Evolutionary conservation across 306 rosid species (phyloP).

Genomic region (Pyrus betulifolia): DNA sequence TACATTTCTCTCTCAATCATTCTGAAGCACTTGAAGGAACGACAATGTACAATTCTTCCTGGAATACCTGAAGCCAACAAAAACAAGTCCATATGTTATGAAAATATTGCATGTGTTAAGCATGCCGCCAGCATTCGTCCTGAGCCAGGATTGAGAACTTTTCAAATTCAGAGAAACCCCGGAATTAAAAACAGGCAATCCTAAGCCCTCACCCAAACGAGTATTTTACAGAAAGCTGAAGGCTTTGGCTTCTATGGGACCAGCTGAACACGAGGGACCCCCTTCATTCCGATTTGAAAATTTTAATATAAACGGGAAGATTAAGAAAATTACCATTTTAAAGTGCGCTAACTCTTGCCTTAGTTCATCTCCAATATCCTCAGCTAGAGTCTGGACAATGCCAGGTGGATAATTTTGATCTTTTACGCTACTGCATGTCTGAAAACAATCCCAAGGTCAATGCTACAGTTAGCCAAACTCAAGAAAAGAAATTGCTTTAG

Average conservation of each 20-base stretch:
- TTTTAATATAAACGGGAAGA: not conserved
- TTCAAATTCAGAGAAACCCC: too few species aligned
- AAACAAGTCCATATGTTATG: not conserved
- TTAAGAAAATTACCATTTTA: slow-evolving; percentile 8
- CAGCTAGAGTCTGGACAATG: not conserved
- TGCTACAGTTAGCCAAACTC: not conserved
- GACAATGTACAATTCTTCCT: slow-evolving; percentile 8
- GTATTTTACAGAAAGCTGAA: too few species aligned
- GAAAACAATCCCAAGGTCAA: not conserved
- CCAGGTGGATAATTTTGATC: slow-evolving; percentile 6
- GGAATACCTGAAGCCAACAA: slow-evolving; percentile 6
- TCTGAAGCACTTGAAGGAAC: slow-evolving; percentile 7
- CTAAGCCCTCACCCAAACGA: too few species aligned
- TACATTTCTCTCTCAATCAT: not conserved
- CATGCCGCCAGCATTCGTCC: too few species aligned
- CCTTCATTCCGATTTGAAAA: not conserved
- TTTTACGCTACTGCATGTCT: slow-evolving; percentile 11
- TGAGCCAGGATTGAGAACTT: too few species aligned
- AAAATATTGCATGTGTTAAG: too few species aligned
- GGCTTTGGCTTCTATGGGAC: too few species aligned
- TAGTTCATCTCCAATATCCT: slow-evolving; percentile 8
- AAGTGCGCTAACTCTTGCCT: slow-evolving; percentile 21
- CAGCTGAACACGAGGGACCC: too few species aligned
- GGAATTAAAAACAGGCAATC: too few species aligned
- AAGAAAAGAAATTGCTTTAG: not conserved